Evolutionary conservation across 164 flowering plant species (phyloP), one percentile per base, ranked within the genome.

Genomic region (Magnolia changhungtana): DNA sequence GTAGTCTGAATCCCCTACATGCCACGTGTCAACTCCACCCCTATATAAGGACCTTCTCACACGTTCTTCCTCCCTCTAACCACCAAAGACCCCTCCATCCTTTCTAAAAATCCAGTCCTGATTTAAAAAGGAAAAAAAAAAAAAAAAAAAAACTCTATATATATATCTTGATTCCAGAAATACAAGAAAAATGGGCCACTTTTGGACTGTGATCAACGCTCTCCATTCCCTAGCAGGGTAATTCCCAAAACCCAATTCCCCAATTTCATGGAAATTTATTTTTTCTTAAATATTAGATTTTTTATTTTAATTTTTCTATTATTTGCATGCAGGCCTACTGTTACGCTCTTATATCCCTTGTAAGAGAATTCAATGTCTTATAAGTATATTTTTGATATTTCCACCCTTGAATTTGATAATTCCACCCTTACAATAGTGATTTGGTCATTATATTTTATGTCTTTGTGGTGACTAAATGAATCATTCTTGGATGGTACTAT

Each of bases 281-380:
- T 37, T 55, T 63, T 29, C 63, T 3, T 61, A 5, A 27, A 0
- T 21, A 58, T 11, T 58, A 18, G 27, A 27, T 68, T 18, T 61
- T 18, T 9, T 11, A 55, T 75, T 31, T 24, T 7, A 1, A 66
- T 55, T 10, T 80, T 70, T 7, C 31, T 76, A 10, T 7, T 67
- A 67, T 20, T 49, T 6, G 8, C 87, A 86, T 37, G 45, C 92
- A 95, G 97, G 87, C 98, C 97, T 19, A 78, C 78, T 58, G 29
- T 89, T 85, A 95, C 85, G 96, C 85, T 95, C 80, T 75, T 95
- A 73, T 92, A 92, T 75, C 98, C 98, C 13, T 77, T 92, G 98
- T 92, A 83, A 91, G 95, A 78, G 37, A 69, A 6, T 18, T 16
- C 18, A 3, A 55, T 11, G 3, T 18, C 9, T 23, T 8, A 59